Evolutionary conservation across 495 filamentous ascomycete species (phyloP).

Genomic region (Letharia lupina): DNA sequence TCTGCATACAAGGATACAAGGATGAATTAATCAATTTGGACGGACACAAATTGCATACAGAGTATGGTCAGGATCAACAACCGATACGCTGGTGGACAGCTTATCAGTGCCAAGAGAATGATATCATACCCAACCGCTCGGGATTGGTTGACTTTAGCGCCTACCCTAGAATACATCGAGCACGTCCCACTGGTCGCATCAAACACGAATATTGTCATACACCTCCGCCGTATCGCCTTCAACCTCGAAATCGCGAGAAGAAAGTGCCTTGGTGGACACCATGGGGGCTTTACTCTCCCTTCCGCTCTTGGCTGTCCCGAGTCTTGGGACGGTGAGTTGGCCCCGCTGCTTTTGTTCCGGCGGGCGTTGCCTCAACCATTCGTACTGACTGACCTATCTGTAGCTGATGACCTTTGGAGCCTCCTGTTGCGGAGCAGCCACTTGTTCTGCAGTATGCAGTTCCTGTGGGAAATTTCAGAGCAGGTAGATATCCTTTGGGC

Average conservation of each 20-base stretch:
- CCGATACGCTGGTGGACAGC: no score
- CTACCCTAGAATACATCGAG: no score
- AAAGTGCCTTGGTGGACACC: constrained; percentile 3
- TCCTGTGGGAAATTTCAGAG: constrained; percentile 94
- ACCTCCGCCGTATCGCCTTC: neutral
- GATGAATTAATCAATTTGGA: neutral
- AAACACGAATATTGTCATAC: neutral
- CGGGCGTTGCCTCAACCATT: neutral
- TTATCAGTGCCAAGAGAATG: no score
- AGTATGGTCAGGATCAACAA: no score
- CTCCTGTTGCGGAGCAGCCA: constrained; percentile 91
- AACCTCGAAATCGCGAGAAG: neutral
- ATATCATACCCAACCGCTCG: no score
- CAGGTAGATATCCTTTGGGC: constrained; percentile 49
- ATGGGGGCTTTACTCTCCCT: constrained; percentile 92
- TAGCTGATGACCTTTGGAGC: constrained; percentile 68
- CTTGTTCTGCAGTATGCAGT: constrained; percentile 88
- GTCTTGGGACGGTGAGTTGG: constrained; percentile 68
- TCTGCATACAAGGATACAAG: neutral
- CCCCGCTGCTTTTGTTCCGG: neutral
- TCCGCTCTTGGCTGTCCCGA: constrained; percentile 79
- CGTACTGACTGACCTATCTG: constrained; percentile 21
- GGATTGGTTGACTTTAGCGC: no score
- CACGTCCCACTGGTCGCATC: no score
- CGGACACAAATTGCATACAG: neutral